A percentile compares a stretch with the other conserved stretches of the same genome.
Conservation (phyloP, 1,284 basidiomycete genomes). For the Pascua guehoae region DNA sequence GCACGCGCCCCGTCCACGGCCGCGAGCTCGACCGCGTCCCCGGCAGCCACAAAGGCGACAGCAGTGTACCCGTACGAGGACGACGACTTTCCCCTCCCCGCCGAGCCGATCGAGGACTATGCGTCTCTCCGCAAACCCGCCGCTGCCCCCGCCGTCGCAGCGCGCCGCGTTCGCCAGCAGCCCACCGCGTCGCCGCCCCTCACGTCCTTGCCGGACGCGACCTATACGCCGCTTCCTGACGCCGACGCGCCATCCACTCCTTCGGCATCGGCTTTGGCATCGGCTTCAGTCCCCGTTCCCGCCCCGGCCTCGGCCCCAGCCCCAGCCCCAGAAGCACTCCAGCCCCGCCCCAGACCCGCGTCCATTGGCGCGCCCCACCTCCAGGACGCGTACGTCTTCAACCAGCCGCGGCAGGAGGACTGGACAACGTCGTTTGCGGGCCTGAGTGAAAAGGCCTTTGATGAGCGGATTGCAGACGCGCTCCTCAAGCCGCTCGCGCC, state of each 20-base stretch:
- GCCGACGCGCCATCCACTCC: not conserved
- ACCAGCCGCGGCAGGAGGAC: constrained; percentile 50
- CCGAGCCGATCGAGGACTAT: constrained; percentile 22
- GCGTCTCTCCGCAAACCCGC: constrained; percentile 8
- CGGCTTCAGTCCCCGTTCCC: not conserved
- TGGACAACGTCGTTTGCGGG: constrained; percentile 89
- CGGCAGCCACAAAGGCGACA: not conserved
- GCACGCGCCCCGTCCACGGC: constrained; percentile 5
- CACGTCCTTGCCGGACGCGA: constrained; percentile 17
- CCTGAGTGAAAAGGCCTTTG: constrained; percentile 72
- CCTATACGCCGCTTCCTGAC: constrained; percentile 19
- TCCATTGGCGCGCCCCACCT: constrained; percentile 1
- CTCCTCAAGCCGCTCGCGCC: constrained; percentile 72
- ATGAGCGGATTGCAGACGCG: constrained; percentile 67
- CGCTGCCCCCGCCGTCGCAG: not conserved
- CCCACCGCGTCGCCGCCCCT: constrained; percentile 18
- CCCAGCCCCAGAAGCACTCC: too few species aligned
- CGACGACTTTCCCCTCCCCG: constrained; percentile 11
- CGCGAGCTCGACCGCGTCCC: constrained; percentile 2
- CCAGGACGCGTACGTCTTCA: constrained; percentile 11
- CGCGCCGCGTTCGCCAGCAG: too few species aligned
- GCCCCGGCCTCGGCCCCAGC: too few species aligned
- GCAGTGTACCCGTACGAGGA: constrained; percentile 1
- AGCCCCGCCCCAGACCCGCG: not conserved
- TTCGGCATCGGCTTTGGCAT: not conserved